A percentile compares a stretch with the other conserved stretches of the same genome.
These are phyloP conservation scores for Pyrenula massariospora DNA, from an alignment of 495 filamentous ascomycete species.

Conservation along the genomic window DNA sequence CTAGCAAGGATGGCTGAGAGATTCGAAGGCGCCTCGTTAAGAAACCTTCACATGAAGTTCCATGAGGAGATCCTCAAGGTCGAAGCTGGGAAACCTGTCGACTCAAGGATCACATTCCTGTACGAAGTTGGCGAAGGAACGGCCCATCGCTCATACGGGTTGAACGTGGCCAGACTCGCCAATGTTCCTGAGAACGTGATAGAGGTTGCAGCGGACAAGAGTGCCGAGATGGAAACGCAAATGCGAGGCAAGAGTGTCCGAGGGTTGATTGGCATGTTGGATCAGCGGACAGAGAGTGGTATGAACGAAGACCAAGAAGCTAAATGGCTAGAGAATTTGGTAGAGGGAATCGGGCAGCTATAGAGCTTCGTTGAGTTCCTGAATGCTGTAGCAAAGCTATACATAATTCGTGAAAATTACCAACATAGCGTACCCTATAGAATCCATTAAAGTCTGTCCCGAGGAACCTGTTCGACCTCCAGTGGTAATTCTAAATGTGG, in stretches of 20 bases:
- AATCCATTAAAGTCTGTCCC: too few species aligned
- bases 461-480: too few species aligned
- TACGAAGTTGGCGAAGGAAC: slow-evolving; percentile 80
- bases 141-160: slow-evolving; percentile 83
- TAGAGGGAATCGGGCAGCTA: slow-evolving; percentile 37
- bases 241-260: slow-evolving; percentile 47
- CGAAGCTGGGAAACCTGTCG: slow-evolving; percentile 27
- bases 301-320: slow-evolving; percentile 2
- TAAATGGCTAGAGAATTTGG: slow-evolving; percentile 29
- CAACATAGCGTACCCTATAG: too few species aligned
- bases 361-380: slow-evolving; percentile 9
- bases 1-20: slow-evolving; percentile 59
- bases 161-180: slow-evolving; percentile 86
- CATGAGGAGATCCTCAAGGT: slow-evolving; percentile 21
- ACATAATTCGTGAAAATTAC: too few species aligned
- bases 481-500: too few species aligned
- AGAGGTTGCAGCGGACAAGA: slow-evolving; percentile 68
- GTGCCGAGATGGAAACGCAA: slow-evolving; percentile 64
- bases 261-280: slow-evolving; percentile 34
- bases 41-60: slow-evolving; percentile 80
- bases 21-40: slow-evolving; percentile 47
- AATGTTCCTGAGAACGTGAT: slow-evolving; percentile 65
- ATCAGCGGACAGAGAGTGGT: slow-evolving; percentile 20
- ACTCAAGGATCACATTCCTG: slow-evolving; percentile 54
- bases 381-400: too few species aligned